Base-by-base conservation (phyloP, 169 alveolate genomes). In the Besnoitia besnoiti region DNA sequence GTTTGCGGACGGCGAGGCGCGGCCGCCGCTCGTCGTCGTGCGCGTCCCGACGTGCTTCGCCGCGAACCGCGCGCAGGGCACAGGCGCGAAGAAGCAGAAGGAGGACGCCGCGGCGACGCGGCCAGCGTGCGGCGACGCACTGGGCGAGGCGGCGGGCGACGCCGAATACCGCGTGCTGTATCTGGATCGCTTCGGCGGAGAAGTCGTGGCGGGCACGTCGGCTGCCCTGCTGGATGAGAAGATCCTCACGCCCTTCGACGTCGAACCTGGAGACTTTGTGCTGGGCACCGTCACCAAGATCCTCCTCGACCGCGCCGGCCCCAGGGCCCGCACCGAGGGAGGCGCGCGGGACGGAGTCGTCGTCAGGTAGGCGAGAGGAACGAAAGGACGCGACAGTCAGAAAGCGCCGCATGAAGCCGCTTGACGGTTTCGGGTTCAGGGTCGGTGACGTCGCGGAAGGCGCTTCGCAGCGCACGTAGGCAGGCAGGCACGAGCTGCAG, bases 191-290 rank as follows among this genome's bases (percentile, higher is more conserved):
- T 77, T 77, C 47, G 33, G 5, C 35, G 87, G 61, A 4, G 87
- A 77, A 39, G 35, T 77, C 39, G 87, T 77, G 61, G 87, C 59
- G 37, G 87, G 61, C 50, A 77, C 35, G 12, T n/a, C 87, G 39
- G 4, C 87, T 16, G 35, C 59, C 40, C 50, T 77, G 4, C 0
- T 77, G 59, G 19, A 77, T 10, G 87, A 77, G 3, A 42, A 21
- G 16, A 10, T 77, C n/a, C 87, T 77, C 61, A 77, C 87, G 37
- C 87, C 87, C 14, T 77, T 37, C 21, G 87, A 77, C 40, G 33
- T 44, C 12, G 12, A 37, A 21, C 50, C 87, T 5, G 87, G 87
- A 12, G 61, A 39, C 19, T 37, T 77, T 39, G 40, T 77, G 21
- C 7, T 42, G 49, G 87, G 82, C 12, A 14, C 82, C 2, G 82